Evolutionary conservation across 352 stramenopile genomes (phyloP).

Genomic region (Phytophthora foliorum): DNA sequence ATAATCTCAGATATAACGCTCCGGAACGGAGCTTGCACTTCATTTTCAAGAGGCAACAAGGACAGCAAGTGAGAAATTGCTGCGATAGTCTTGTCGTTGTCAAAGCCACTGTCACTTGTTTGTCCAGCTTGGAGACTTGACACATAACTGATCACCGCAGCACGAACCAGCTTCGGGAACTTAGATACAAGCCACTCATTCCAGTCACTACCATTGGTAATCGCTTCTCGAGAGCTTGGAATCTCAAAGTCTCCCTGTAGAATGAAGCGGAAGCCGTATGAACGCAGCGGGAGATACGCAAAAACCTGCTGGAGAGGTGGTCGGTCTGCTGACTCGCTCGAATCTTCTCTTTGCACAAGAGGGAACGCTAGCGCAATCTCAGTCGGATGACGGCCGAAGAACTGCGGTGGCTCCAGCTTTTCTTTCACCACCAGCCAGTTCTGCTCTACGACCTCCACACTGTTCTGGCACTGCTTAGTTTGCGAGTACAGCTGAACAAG

Average conservation of each 20-base stretch:
- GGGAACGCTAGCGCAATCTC: slow-evolving; percentile 75
- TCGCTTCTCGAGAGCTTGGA: slow-evolving; percentile 85
- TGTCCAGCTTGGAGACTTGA: slow-evolving; percentile 12
- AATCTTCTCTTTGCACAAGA: slow-evolving; percentile 23
- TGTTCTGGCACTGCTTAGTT: slow-evolving; percentile 21
- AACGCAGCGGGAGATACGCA: slow-evolving; percentile 83
- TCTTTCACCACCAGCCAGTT: slow-evolving; percentile 74
- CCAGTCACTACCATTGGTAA: slow-evolving; percentile 87
- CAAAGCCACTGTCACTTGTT: neutral
- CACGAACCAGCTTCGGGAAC: slow-evolving; percentile 62
- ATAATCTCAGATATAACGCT: slow-evolving; percentile 67
- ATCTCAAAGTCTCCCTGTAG: slow-evolving; percentile 90
- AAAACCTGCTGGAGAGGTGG: slow-evolving; percentile 84
- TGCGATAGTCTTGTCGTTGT: slow-evolving; percentile 16
- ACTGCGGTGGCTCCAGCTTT: slow-evolving; percentile 35
- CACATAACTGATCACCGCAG: slow-evolving; percentile 40
- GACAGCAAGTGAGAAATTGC: slow-evolving; percentile 51
- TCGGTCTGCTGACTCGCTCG: slow-evolving; percentile 21
- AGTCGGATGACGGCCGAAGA: slow-evolving; percentile 41
- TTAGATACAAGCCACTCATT: slow-evolving; percentile 90
- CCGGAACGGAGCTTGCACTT: slow-evolving; percentile 80
- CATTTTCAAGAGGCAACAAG: slow-evolving; percentile 72
- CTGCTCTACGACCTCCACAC: slow-evolving; percentile 40
- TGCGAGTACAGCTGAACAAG: slow-evolving; percentile 55
- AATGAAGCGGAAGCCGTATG: slow-evolving; percentile 89